These are phyloP conservation scores for Gastrodia elata DNA, from an alignment of 106 monocot species.

Conservation along the genomic window DNA sequence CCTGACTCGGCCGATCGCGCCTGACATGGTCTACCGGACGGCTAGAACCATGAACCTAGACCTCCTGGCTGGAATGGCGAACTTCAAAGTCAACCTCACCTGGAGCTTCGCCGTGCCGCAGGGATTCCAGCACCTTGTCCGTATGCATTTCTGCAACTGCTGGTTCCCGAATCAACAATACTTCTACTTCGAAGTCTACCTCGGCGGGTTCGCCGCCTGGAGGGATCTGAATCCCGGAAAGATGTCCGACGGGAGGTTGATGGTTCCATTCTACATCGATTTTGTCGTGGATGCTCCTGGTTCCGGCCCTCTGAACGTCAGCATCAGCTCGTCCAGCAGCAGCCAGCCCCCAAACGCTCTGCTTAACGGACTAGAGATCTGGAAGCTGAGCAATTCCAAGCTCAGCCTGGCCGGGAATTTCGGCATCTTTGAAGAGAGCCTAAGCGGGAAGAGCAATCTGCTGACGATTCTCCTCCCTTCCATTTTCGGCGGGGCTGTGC, in stretches of 20 bases:
- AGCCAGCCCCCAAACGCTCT: slow-evolving; percentile 13
- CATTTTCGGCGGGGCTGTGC: slow-evolving; percentile 12
- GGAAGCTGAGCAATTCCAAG: slow-evolving; percentile 24
- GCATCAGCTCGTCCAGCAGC: slow-evolving; percentile 18
- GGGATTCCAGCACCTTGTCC: slow-evolving; percentile 25
- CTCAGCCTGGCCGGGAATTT: slow-evolving; percentile 9
- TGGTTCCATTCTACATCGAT: slow-evolving; percentile 31
- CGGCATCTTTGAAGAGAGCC: neutral
- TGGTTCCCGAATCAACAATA: neutral
- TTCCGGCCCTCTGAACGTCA: slow-evolving; percentile 24
- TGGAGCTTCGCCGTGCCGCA: slow-evolving; percentile 33
- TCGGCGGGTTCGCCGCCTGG: neutral
- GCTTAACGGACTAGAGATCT: slow-evolving; percentile 61
- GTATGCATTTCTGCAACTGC: slow-evolving; percentile 64
- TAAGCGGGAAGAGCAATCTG: neutral
- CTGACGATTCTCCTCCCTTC: slow-evolving; percentile 7
- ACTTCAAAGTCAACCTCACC: slow-evolving; percentile 36
- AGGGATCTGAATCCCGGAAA: slow-evolving; percentile 12
- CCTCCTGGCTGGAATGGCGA: neutral
- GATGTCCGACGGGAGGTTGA: neutral
- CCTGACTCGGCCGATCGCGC: slow-evolving; percentile 21
- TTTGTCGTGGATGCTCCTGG: slow-evolving; percentile 8
- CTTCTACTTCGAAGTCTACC: slow-evolving; percentile 37
- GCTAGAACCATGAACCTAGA: slow-evolving; percentile 19
- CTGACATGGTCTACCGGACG: slow-evolving; percentile 36